Conservation (phyloP, 1,139 yeast genomes). For the Citeromyces hawaiiensis region DNA sequence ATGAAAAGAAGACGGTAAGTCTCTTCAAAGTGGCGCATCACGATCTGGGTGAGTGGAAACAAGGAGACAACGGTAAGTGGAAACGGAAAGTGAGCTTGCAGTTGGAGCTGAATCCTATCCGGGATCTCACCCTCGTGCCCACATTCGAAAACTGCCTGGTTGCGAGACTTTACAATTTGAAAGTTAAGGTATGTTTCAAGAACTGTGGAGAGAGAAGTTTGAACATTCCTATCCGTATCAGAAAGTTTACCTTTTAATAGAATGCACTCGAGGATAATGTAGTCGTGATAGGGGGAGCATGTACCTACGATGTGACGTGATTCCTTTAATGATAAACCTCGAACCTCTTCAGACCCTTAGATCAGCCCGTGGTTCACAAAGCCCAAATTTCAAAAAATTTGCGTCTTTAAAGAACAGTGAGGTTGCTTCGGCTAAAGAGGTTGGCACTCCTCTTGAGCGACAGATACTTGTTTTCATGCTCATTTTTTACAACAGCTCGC, state of each 20-base stretch:
- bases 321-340: no score
- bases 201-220: slow-evolving; percentile 9
- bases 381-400: no score
- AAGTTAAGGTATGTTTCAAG: slow-evolving; percentile 2
- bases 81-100: slow-evolving; percentile 13
- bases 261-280: no score
- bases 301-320: no score
- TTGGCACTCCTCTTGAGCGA: no score
- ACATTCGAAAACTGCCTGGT: slow-evolving; percentile 43
- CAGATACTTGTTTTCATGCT: no score
- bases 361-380: no score
- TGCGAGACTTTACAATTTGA: slow-evolving; percentile 31
- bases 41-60: slow-evolving; percentile 3
- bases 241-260: background rate
- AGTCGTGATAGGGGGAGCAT: no score
- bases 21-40: slow-evolving; percentile 4
- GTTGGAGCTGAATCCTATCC: slow-evolving; percentile 14
- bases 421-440: no score
- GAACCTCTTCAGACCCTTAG: no score
- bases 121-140: slow-evolving; percentile 33
- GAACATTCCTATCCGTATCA: slow-evolving; percentile 2
- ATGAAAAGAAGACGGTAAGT: background rate
- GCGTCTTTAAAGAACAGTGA: no score
- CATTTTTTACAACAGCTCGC: no score
- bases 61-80: slow-evolving; percentile 6